phyloP scores from a whole-genome alignment of 139 green algal species.

The Chlorella sp. region DNA sequence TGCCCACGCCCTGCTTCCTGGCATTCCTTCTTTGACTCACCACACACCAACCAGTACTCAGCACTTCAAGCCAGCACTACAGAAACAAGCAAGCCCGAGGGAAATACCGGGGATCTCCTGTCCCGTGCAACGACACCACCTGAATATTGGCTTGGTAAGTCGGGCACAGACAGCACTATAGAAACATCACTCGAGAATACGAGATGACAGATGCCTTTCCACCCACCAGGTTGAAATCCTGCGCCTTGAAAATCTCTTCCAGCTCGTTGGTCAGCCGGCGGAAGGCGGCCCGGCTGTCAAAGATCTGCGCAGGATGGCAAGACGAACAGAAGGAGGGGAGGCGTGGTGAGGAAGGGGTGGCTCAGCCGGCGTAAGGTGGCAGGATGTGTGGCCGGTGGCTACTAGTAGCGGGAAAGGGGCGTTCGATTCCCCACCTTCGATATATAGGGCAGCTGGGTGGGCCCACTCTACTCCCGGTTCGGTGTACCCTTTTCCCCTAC shows the following conservation, averaged over 20 bases:
- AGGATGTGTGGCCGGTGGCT: not conserved
- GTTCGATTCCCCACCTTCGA: too few relatives aligned
- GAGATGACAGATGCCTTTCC: conserved; percentile 39
- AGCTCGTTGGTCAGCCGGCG: conserved; percentile 42
- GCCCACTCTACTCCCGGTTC: not conserved
- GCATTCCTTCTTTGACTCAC: too few relatives aligned
- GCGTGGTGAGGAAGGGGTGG: not conserved
- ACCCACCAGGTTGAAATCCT: conserved; percentile 45
- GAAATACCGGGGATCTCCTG: too few relatives aligned
- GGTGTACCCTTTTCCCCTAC: not conserved
- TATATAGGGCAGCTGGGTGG: too few relatives aligned
- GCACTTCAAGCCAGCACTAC: too few relatives aligned
- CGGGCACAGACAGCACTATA: too few relatives aligned
- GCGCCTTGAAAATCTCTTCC: conserved; percentile 48
- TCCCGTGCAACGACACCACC: too few relatives aligned
- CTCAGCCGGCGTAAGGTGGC: not conserved
- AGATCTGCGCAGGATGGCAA: conserved; percentile 26
- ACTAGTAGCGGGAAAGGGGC: too few relatives aligned
- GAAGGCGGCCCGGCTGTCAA: conserved; percentile 40
- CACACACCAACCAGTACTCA: too few relatives aligned
- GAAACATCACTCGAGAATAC: not conserved
- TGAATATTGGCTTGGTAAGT: too few relatives aligned
- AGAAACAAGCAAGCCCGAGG: too few relatives aligned
- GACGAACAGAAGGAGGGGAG: not conserved
- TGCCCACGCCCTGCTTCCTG: too few relatives aligned